These are phyloP conservation scores for Uncinocarpus reesii DNA, from an alignment of 2,329 filamentous ascomycete species.

Conservation along the genomic window DNA sequence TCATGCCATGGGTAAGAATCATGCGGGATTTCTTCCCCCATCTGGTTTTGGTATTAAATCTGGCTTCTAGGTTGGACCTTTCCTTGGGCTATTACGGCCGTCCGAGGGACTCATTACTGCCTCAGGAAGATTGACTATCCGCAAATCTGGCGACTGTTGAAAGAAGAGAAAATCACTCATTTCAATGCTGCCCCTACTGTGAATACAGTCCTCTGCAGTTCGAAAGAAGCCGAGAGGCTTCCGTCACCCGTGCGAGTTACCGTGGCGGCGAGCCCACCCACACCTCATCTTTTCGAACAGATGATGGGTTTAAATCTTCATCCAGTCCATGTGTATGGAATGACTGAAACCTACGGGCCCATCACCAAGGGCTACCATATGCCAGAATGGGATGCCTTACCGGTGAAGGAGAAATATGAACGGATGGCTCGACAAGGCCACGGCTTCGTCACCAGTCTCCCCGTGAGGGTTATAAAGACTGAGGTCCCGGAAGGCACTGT, in stretches of 20 bases:
- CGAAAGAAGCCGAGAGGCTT: slow-evolving; percentile 62
- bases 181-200: slow-evolving; percentile 95
- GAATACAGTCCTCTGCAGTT: slow-evolving; percentile 80
- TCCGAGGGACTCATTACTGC: slow-evolving; percentile 89
- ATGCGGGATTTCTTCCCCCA: not conserved
- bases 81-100: slow-evolving; percentile 85
- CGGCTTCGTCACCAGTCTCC: slow-evolving; percentile 73
- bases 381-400: slow-evolving; percentile 69
- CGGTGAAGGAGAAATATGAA: slow-evolving; percentile 65
- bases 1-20: slow-evolving; percentile 46
- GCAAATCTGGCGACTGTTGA: slow-evolving; percentile 80
- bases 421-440: slow-evolving; percentile 92
- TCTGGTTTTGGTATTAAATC: not conserved
- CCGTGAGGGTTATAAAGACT: slow-evolving; percentile 70
- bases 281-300: slow-evolving; percentile 79
- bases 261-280: slow-evolving; percentile 84
- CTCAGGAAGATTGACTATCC: slow-evolving; percentile 91
- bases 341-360: slow-evolving; percentile 83
- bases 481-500: slow-evolving; percentile 58
- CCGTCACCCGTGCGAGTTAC: slow-evolving; percentile 68
- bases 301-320: slow-evolving; percentile 81
- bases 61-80: slow-evolving; percentile 58
- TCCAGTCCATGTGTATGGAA: slow-evolving; percentile 87
- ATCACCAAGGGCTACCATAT: slow-evolving; percentile 89
- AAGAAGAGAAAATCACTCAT: slow-evolving; percentile 79